Base-by-base conservation (phyloP, 140 eudicot species). In the Flaveria floridana region DNA sequence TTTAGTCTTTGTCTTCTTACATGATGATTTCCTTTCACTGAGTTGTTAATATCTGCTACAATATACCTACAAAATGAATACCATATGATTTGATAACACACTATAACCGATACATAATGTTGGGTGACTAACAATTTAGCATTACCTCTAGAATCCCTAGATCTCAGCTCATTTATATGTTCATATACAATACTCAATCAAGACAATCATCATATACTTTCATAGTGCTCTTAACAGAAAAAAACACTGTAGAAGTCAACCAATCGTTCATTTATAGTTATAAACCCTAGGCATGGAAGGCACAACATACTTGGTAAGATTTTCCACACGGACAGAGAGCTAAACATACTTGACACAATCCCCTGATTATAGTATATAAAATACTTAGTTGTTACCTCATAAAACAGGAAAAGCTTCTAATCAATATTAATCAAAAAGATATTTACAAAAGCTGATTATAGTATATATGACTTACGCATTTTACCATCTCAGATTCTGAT, bases 261-360 rank as follows among this genome's bases (percentile, higher is more conserved):
- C 39, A 30, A 30, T 30, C 39, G 0, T 30, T 30, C 39, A 30
- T 30, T 30, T 0, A 30, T 30, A 0, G 39, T 30, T 30, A 30
- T 30, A 30, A 30, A 30, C 39, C 39, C 39, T 48, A 57, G 34
- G 73, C 15, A 51, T 11, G 70, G 21, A 55, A 77, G 42, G 37
- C 28, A 30, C 51, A 68, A 66, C 82, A 16, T 30, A 95, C 97
- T 95, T 95, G 77, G 76, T 82, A 80, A 87, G 83, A 9, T 81
- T 85, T 85, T 86, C 91, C 61, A 78, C 66, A 26, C 28, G 46
- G 26, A 72, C 79, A 62, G 91, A 68, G n/a, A 86, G 90, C 68
- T 97, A 97, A 51, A 84, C 76, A 58, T 95, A 95, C 81, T 91
- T 95, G 46, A 95, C 95, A 13, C 88, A 96, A 78, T 95, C 97